Percentiles rank a stretch among this genome's conserved stretches.
Conservation (phyloP, 352 stramenopile genomes). For the Phytophthora pistaciae region DNA sequence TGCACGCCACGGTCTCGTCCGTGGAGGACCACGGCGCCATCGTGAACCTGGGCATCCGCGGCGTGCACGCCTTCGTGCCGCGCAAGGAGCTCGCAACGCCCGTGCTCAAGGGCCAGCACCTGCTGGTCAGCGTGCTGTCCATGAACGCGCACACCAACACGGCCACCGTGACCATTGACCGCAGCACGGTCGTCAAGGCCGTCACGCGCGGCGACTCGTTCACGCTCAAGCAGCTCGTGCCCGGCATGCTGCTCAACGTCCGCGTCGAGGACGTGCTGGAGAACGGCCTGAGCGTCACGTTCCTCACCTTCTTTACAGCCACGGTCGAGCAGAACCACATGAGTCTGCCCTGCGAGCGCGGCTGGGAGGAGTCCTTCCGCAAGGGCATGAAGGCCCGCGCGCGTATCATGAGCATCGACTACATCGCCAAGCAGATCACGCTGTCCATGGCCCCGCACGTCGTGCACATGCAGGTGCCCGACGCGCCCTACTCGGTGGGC, state of each 20-base stretch:
- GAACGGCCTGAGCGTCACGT: constrained; percentile 90
- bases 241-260: constrained; percentile 94
- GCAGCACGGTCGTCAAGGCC: constrained; percentile 71
- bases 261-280: constrained; percentile 91
- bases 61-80: constrained; percentile 79
- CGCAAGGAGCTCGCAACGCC: constrained; percentile 70
- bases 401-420: constrained; percentile 87
- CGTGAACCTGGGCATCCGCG: constrained; percentile 90
- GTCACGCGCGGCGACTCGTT: constrained; percentile 87
- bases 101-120: constrained; percentile 65
- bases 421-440: constrained; percentile 73
- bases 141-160: constrained; percentile 87
- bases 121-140: constrained; percentile 71
- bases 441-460: constrained; percentile 91
- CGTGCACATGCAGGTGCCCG: constrained; percentile 76
- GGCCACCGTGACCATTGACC: constrained; percentile 72
- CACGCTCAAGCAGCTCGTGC: constrained; percentile 89
- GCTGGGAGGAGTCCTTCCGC: constrained; percentile 81
- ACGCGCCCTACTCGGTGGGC: constrained; percentile 66
- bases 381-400: constrained; percentile 88
- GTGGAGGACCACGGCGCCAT: constrained; percentile 96
- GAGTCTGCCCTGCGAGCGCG: constrained; percentile 79
- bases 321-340: constrained; percentile 93
- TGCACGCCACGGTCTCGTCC: constrained; percentile 90
- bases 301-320: constrained; percentile 89